A percentile compares a stretch with the other conserved stretches of the same genome.
phyloP scores from a whole-genome alignment of 495 filamentous ascomycete genomes.

The Hypomontagnella submonticulosa region DNA sequence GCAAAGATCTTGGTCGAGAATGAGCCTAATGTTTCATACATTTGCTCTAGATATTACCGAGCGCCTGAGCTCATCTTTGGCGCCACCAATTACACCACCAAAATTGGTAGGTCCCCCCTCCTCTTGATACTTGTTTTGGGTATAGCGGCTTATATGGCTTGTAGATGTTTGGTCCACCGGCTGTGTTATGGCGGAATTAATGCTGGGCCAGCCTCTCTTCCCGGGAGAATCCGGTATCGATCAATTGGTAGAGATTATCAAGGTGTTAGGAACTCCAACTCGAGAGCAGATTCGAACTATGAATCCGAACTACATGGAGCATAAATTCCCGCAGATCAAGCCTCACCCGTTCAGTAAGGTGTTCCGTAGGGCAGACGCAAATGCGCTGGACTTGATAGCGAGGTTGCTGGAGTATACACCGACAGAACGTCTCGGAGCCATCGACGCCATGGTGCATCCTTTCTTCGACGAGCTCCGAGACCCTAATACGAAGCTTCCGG shows the following conservation, averaged over 20 bases:
- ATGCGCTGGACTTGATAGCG: conserved; percentile 96
- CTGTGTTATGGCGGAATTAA: conserved; percentile 98
- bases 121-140: not conserved
- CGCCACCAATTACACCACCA: conserved; percentile 99
- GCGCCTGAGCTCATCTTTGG: conserved; percentile 99
- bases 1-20: conserved; percentile 99
- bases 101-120: conserved; percentile 82
- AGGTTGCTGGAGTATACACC: conserved; percentile 95
- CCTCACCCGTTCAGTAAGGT: conserved; percentile 99
- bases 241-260: conserved; percentile 99
- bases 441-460: conserved; percentile 97
- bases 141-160: conserved; percentile 27
- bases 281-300: conserved; percentile 98
- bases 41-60: conserved; percentile 98
- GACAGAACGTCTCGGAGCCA: conserved; percentile 90
- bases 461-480: conserved; percentile 98
- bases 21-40: conserved; percentile 99
- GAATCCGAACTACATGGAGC: conserved; percentile 99
- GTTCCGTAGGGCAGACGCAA: conserved; percentile 90
- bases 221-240: conserved; percentile 99
- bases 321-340: conserved; percentile 99
- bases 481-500: conserved; percentile 85
- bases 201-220: conserved; percentile 98
- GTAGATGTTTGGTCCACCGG: conserved; percentile 99
- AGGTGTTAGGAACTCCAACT: conserved; percentile 97